Conservation (phyloP, 768 basidiomycete genomes). For the Amanita pseudoporphyria region DNA sequence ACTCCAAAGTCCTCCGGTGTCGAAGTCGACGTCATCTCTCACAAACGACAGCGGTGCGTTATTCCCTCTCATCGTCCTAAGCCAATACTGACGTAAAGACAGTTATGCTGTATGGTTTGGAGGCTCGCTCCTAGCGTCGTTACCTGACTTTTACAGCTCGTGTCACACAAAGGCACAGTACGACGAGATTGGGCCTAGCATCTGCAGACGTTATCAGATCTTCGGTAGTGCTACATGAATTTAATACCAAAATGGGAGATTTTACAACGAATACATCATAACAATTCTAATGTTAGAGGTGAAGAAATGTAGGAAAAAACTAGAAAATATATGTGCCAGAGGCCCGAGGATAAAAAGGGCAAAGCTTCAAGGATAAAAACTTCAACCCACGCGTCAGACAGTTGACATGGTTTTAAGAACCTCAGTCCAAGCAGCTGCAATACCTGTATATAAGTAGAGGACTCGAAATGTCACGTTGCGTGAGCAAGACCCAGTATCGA, state of each 20-base stretch:
- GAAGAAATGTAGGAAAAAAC: too few species aligned
- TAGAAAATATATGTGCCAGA: too few species aligned
- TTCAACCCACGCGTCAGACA: too few species aligned
- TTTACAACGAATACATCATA: not conserved
- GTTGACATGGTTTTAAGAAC: too few species aligned
- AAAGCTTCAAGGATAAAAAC: too few species aligned
- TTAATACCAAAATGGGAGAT: too few species aligned
- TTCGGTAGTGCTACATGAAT: slow-evolving; percentile 78
- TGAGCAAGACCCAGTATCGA: too few species aligned
- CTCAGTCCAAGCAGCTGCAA: too few species aligned
- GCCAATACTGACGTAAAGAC: slow-evolving; percentile 3
- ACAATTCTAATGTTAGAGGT: too few species aligned
- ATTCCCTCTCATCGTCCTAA: slow-evolving; percentile 3
- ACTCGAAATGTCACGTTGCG: too few species aligned
- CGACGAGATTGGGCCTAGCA: slow-evolving; percentile 87
- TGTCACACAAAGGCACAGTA: slow-evolving; percentile 95
- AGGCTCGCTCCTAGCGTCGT: slow-evolving; percentile 86
- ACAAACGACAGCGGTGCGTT: slow-evolving; percentile 86
- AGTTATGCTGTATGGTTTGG: slow-evolving; percentile 98
- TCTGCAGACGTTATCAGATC: slow-evolving; percentile 88
- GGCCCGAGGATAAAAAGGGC: too few species aligned
- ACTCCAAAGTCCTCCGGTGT: slow-evolving; percentile 84
- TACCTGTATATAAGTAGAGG: too few species aligned
- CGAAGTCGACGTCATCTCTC: slow-evolving; percentile 96
- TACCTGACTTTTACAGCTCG: slow-evolving; percentile 91